Evolutionary conservation across 495 filamentous ascomycete species (phyloP), one percentile per base, ranked within the genome.

Genomic region (Aspergillus egyptiacus): DNA sequence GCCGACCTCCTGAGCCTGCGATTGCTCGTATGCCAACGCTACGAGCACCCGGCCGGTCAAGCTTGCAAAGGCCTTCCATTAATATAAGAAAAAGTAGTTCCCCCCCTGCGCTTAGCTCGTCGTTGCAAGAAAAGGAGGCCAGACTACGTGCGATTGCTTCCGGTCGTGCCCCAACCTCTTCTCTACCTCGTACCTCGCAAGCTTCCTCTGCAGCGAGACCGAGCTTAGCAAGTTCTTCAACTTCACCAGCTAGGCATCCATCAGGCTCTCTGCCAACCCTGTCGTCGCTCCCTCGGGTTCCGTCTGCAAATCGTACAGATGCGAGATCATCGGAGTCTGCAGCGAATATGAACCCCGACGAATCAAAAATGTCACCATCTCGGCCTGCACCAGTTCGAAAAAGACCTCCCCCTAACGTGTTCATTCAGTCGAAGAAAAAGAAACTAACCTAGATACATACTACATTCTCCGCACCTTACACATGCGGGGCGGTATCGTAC

Each of bases 401-500:
- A 42, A 57, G 69, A 38, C 56, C 64, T 5, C 46, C 63, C 11
- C 64, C 62, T 2, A 69, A 56, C 48, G 53, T 71, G 2, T 71
- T 74, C 53, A 68, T 72, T 32, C 69, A 65, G 17, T 64, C 66
- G 7, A 72, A 70, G 49, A 66, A 63, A 14, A 67, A 58, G 40
- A 66, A 58, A 6, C 31, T 63, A 22, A 49, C 34, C 19, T 57
- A 33, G 50, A 15, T 25, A 17, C 31, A 5, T 32, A 14, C 20
- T 22, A 31, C 17, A 8, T 2, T 35, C 15, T 22, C 4, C 22
- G 27, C 11, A 7, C 15, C 4, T 19, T 31, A 15, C 25, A 3
- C 19, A 20, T 31, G 11, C 6, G 15, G 14, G 9, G 19, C 24
- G 13, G 32, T 40, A 55, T 35, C 11, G 7, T 32, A 24, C 2